Base-by-base conservation (phyloP, 805 yeast species). In the Teunomyces atbi region DNA sequence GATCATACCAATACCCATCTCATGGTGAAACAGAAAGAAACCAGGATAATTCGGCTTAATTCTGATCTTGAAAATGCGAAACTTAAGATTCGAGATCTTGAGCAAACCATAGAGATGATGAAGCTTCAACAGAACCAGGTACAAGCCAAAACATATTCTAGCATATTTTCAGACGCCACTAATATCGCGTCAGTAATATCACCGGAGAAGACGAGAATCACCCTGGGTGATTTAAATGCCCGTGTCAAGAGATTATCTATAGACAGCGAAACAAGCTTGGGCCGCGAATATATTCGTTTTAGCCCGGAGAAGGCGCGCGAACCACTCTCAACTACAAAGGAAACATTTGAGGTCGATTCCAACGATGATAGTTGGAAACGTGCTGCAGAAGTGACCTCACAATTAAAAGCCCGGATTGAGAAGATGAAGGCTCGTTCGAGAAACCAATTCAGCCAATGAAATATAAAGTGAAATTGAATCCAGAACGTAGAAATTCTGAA, bases 321-420 rank as follows among this genome's bases (percentile, higher is more conserved):
- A 48, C 53, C 13, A 50, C 44, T 36, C 11, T 8, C 35, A 42
- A 53, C 27, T 41, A 42, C 59, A 51, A 36, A 51, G 49, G 51
- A 59, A 2, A 43, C 63, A 3, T 60, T 60, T 41, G 76, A 66
- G 37, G 55, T 66, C 27, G 79, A 73, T 47, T 65, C 67, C 35
- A 73, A 74, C 39, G 86, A 79, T 48, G 90, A 84, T 48, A 83
- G 86, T 54, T 90, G 97, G 97, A 81, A 78, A 54, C 78, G 92
- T 41, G 96, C 97, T 0, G 91, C 94, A 0, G 96, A 87, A 55
- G 95, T 89, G 10, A 90, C 97, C 0, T 79, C 82, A 3, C 92
- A 86, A 62, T 77, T 90, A 58, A 87, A 85, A 61, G 95, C 90
- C 0, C 71, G 97, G 56, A 90, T 90, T 38, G 95, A 88, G 64